These are phyloP conservation scores for Didymella exigua DNA, from an alignment of 2,329 filamentous ascomycete genomes.

Conservation along the genomic window DNA sequence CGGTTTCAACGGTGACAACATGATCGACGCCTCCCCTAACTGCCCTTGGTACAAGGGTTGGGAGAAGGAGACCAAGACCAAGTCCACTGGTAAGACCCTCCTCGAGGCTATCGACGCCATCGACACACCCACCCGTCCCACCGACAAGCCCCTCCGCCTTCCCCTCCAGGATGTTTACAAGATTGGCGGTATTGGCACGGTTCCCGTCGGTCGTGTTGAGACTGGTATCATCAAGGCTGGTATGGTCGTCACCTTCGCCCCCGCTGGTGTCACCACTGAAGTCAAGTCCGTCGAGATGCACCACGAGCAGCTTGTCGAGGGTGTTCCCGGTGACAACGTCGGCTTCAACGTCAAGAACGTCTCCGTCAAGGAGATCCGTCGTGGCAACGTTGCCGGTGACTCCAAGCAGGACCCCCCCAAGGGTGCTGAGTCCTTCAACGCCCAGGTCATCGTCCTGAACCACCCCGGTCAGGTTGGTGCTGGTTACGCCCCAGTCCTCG, in stretches of 20 bases:
- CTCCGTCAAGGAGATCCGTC: conserved; percentile 99
- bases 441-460: conserved; percentile 99
- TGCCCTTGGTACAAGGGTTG: conserved; percentile 99
- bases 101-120: conserved; percentile 98
- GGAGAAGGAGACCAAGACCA: conserved; percentile 97
- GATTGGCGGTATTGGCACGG: conserved; percentile 99
- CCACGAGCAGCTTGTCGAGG: conserved; percentile 97
- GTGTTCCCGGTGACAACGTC: conserved; percentile 99
- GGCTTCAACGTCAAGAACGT: conserved; percentile 99
- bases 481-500: conserved; percentile 97
- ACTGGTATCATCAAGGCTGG: conserved; percentile 87
- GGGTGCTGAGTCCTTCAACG: conserved; percentile 93
- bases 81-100: conserved; percentile 93
- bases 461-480: conserved; percentile 99
- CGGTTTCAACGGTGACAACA: conserved; percentile 99
- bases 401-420: conserved; percentile 98
- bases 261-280: conserved; percentile 99
- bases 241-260: conserved; percentile 98
- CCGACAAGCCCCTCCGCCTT: conserved; percentile 99
- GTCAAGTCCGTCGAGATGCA: conserved; percentile 99
- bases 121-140: conserved; percentile 87
- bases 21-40: conserved; percentile 88
- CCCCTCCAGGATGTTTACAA: conserved; percentile 99
- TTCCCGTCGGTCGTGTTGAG: conserved; percentile 99
- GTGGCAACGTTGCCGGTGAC: conserved; percentile 99